A percentile compares a stretch with the other conserved stretches of the same genome.
Conservation (phyloP, 2,329 filamentous ascomycete species). For the Fusarium armeniacum region DNA sequence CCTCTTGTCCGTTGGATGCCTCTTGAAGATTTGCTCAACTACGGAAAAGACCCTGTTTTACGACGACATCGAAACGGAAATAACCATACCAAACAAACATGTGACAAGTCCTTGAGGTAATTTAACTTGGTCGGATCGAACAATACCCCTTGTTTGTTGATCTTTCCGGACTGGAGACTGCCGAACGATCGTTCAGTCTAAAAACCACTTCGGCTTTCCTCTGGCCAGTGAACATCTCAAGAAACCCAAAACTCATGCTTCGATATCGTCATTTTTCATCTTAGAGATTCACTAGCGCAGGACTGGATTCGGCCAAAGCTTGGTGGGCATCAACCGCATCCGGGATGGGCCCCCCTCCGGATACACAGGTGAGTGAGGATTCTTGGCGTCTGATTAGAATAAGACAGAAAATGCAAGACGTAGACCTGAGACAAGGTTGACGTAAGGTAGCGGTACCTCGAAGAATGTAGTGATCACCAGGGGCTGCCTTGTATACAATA, state of each 20-base stretch:
- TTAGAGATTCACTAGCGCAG: conserved; percentile 45
- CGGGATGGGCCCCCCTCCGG: conserved; percentile 41
- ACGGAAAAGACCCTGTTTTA: conserved; percentile 36
- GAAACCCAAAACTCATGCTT: conserved; percentile 34
- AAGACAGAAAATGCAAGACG: conserved; percentile 29
- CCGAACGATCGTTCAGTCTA: conserved; percentile 25
- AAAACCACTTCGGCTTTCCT: conserved; percentile 26
- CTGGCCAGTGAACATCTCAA: conserved; percentile 17
- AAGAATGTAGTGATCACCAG: conserved; percentile 21
- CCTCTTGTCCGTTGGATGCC: conserved; percentile 9
- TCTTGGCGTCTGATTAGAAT: conserved; percentile 23
- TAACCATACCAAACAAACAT: conserved; percentile 22
- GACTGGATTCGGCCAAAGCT: conserved; percentile 40
- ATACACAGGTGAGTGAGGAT: conserved; percentile 32
- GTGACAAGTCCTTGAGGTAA: conserved; percentile 14
- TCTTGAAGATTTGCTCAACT: conserved; percentile 14
- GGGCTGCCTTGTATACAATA: conserved; percentile 25
- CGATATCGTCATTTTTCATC: conserved; percentile 49
- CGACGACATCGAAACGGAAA: conserved; percentile 31
- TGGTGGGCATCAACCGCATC: conserved; percentile 48
- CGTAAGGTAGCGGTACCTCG: conserved; percentile 30
- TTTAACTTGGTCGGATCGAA: conserved; percentile 20
- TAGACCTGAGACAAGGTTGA: conserved; percentile 41
- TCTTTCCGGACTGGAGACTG: conserved; percentile 31
- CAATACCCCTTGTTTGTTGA: conserved; percentile 28